Percentiles rank a stretch among this genome's conserved stretches.
Evolutionary conservation across 805 yeast genomes (phyloP).

Genomic region (Candida easanensis): DNA sequence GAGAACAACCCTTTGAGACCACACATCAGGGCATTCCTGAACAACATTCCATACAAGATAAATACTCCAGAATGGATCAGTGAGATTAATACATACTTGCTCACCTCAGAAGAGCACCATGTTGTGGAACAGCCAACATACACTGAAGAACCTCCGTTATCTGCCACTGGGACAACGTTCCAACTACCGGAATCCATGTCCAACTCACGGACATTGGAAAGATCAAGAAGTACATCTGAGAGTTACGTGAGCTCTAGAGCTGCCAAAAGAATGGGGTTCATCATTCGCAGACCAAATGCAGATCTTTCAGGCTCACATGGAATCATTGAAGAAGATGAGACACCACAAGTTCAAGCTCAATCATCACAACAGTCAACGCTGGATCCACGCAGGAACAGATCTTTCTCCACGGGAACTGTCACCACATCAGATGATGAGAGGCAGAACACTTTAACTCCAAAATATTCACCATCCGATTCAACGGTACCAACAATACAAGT

Average conservation of each 20-base stretch:
- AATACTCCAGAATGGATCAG: constrained; percentile 43
- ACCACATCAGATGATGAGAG: constrained; percentile 7
- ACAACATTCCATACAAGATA: constrained; percentile 31
- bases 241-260: constrained; percentile 56
- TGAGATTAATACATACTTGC: constrained; percentile 16
- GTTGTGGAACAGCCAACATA: constrained; percentile 4
- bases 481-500: background rate
- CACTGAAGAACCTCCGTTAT: constrained; percentile 1
- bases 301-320: constrained; percentile 13
- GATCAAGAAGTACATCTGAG: constrained; percentile 38
- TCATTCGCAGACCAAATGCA: constrained; percentile 41
- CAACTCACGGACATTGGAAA: constrained; percentile 15
- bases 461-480: background rate
- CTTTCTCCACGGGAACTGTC: constrained; percentile 17
- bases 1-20: constrained; percentile 58
- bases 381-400: constrained; percentile 23
- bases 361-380: constrained; percentile 1
- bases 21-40: constrained; percentile 43
- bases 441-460: background rate
- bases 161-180: constrained; percentile 7
- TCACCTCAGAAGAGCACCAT: constrained; percentile 5
- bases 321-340: constrained; percentile 27
- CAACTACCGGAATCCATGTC: constrained; percentile 6
- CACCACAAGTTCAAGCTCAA: background rate
- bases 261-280: constrained; percentile 73